These are phyloP conservation scores for Delitschia confertaspora DNA, from an alignment of 495 filamentous ascomycete genomes.

Conservation along the genomic window DNA sequence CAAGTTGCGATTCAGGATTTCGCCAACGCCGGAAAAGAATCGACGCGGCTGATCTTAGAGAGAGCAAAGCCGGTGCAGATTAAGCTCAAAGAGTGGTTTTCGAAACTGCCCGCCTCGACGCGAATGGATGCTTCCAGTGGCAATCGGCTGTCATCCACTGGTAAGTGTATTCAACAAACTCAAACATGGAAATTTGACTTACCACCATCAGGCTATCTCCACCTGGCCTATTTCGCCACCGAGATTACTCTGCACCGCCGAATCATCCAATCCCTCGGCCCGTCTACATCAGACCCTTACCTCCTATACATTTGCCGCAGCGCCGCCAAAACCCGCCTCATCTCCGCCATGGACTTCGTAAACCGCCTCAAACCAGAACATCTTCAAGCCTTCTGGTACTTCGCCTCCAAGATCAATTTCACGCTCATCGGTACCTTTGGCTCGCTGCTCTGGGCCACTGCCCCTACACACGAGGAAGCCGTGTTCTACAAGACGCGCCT, in stretches of 20 bases:
- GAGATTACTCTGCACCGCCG: slow-evolving; percentile 79
- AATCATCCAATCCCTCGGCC: slow-evolving; percentile 63
- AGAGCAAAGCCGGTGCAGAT: slow-evolving; percentile 77
- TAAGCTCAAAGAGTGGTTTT: slow-evolving; percentile 74
- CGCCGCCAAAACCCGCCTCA: slow-evolving; percentile 69
- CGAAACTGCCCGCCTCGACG: slow-evolving; percentile 52
- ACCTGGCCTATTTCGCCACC: slow-evolving; percentile 75
- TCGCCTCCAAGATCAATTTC: slow-evolving; percentile 71
- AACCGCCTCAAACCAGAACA: slow-evolving; percentile 36
- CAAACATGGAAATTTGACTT: neutral
- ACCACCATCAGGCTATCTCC: slow-evolving; percentile 55
- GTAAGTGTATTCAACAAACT: slow-evolving; percentile 25
- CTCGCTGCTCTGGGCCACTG: slow-evolving; percentile 73
- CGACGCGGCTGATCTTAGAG: slow-evolving; percentile 52
- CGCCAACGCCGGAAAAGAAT: slow-evolving; percentile 35
- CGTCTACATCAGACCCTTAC: slow-evolving; percentile 51
- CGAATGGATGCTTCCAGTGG: slow-evolving; percentile 50
- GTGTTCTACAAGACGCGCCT: slow-evolving; percentile 88
- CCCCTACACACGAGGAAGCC: slow-evolving; percentile 78
- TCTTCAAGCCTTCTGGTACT: slow-evolving; percentile 49
- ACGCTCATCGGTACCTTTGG: slow-evolving; percentile 76
- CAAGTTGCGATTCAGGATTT: slow-evolving; percentile 48
- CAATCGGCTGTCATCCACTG: slow-evolving; percentile 37
- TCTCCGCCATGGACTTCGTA: slow-evolving; percentile 40
- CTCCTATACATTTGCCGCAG: slow-evolving; percentile 91